Percentiles rank a stretch among this genome's conserved stretches.
phyloP scores from a whole-genome alignment of 495 filamentous ascomycete species.

The Hypoxylon subgilvum region DNA sequence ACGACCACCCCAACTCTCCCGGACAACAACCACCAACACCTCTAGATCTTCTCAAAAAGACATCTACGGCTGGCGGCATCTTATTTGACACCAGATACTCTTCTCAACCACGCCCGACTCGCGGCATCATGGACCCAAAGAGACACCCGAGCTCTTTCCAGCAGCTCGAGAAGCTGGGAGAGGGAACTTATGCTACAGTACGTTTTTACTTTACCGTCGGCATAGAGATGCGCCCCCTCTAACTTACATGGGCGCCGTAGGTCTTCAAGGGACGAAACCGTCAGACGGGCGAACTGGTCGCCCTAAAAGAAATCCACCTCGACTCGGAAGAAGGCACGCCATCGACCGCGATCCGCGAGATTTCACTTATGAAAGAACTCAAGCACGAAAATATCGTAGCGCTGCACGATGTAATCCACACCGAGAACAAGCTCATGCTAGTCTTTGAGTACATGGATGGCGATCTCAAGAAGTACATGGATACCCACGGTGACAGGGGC shows the following conservation, averaged over 20 bases:
- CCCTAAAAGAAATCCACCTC: constrained; percentile 98
- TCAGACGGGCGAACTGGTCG: constrained; percentile 93
- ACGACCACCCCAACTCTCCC: constrained; percentile 23
- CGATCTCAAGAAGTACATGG: constrained; percentile 99
- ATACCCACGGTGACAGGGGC: constrained; percentile 81
- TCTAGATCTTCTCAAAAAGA: constrained; percentile 22
- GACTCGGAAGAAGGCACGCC: constrained; percentile 98
- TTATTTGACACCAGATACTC: constrained; percentile 19
- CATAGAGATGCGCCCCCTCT: constrained; percentile 43
- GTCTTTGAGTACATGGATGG: constrained; percentile 99
- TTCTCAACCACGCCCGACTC: constrained; percentile 18
- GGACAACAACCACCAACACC: constrained; percentile 7
- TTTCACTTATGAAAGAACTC: constrained; percentile 98
- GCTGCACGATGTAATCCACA: constrained; percentile 98
- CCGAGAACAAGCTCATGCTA: constrained; percentile 99
- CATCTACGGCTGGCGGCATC: constrained; percentile 25
- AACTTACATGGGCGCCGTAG: constrained; percentile 49
- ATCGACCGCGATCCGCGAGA: constrained; percentile 97
- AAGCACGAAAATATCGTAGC: constrained; percentile 98
- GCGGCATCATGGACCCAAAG: constrained; percentile 76
- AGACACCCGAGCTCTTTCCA: constrained; percentile 94
- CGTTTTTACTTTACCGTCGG: constrained; percentile 44
- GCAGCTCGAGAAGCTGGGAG: constrained; percentile 98
- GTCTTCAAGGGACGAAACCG: constrained; percentile 99
- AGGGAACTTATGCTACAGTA: constrained; percentile 98